Conservation (phyloP, 441 rosid genomes). For the Croton setiger region DNA sequence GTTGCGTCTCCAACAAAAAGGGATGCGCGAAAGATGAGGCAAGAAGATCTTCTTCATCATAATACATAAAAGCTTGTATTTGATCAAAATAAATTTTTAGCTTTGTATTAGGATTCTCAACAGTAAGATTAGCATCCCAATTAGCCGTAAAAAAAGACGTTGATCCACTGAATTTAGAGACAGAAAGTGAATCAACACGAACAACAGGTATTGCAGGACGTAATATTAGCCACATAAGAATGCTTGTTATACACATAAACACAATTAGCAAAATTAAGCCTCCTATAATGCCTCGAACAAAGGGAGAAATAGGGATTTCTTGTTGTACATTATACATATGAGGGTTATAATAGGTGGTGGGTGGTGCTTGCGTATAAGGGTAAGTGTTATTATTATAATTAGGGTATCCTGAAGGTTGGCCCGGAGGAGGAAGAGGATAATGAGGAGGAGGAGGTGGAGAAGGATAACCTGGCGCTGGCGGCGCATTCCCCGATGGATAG, state of each 20-base stretch:
- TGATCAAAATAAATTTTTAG: constrained; percentile 38
- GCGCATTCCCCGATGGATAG: too few relatives aligned
- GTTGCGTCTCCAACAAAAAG: constrained; percentile 49
- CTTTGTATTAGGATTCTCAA: constrained; percentile 65
- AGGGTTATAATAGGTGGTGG: constrained; percentile 38
- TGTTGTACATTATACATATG: constrained; percentile 20
- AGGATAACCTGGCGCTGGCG: too few relatives aligned
- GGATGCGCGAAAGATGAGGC: constrained; percentile 27
- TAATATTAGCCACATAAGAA: constrained; percentile 45
- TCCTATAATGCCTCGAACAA: constrained; percentile 32
- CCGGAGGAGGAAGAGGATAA: neutral
- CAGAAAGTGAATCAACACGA: constrained; percentile 37
- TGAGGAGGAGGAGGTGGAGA: constrained; percentile 6
- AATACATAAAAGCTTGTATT: constrained; percentile 23
- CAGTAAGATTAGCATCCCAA: constrained; percentile 46
- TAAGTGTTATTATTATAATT: constrained; percentile 25
- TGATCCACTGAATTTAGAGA: constrained; percentile 55
- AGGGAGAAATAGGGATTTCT: constrained; percentile 12
- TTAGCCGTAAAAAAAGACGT: constrained; percentile 24
- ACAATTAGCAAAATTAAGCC: constrained; percentile 42
- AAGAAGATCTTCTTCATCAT: constrained; percentile 23
- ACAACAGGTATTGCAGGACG: constrained; percentile 57
- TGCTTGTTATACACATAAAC: constrained; percentile 25
- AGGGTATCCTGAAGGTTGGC: neutral
- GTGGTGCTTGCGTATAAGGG: constrained; percentile 35